phyloP scores from a whole-genome alignment of 495 filamentous ascomycete species.

The Amorphotheca resinae region DNA sequence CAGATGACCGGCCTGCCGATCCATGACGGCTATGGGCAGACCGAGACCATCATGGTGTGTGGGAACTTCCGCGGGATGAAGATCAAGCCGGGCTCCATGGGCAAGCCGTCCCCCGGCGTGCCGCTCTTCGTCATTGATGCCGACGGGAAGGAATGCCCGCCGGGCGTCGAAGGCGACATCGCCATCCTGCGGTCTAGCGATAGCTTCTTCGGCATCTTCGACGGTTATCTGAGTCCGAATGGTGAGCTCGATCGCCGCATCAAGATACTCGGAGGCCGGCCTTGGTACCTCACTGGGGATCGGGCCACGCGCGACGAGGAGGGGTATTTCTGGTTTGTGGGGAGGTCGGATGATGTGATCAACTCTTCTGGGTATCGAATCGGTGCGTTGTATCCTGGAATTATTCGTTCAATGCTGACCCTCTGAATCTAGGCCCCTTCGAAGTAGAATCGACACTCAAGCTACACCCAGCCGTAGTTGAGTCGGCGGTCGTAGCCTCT shows the following conservation, averaged over 20 bases:
- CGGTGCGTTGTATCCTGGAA: neutral
- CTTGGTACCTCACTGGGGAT: slow-evolving; percentile 6
- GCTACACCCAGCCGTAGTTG: neutral
- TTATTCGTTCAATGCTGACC: no score
- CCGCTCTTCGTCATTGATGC: slow-evolving; percentile 3
- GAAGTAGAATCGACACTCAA: slow-evolving; percentile 8
- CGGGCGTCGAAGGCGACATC: slow-evolving; percentile 5
- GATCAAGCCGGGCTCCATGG: slow-evolving; percentile 5
- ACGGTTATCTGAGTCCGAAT: slow-evolving; percentile 2
- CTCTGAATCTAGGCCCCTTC: slow-evolving; percentile 8
- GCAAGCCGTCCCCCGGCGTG: slow-evolving; percentile 3
- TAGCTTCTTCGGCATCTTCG: slow-evolving; percentile 9
- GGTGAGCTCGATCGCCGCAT: neutral
- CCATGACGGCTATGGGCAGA: slow-evolving; percentile 8
- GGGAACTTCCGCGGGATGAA: neutral
- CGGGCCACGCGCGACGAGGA: slow-evolving; percentile 4
- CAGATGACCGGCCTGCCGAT: neutral
- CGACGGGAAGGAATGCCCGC: neutral
- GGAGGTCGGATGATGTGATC: slow-evolving; percentile 5
- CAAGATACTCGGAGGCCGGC: neutral
- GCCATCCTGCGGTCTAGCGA: neutral
- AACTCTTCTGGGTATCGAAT: slow-evolving; percentile 12
- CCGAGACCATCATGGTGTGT: slow-evolving; percentile 3
- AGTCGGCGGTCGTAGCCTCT: slow-evolving; percentile 5
- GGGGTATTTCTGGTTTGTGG: slow-evolving; percentile 11